phyloP scores from a whole-genome alignment of 148 eudicot species.

The Nepenthes gracilis region DNA sequence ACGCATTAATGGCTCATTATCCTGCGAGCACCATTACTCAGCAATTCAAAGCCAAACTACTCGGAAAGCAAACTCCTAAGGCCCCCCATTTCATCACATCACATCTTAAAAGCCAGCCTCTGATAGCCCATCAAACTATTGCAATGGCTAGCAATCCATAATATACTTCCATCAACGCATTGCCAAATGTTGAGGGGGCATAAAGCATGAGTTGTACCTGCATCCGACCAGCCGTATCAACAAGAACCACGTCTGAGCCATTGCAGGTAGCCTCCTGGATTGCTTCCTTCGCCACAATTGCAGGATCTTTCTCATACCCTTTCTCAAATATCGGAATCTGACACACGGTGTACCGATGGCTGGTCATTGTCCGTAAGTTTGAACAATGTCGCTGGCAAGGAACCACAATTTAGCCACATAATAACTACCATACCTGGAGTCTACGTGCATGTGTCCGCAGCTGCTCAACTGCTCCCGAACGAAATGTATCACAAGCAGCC shows the following conservation, averaged over 20 bases:
- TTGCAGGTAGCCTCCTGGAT: constrained; percentile 79
- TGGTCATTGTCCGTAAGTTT: too few relatives aligned
- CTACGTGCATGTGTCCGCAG: constrained; percentile 95
- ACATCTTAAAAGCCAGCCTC: neutral
- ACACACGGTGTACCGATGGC: neutral
- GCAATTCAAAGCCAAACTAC: neutral
- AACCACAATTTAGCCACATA: too few relatives aligned
- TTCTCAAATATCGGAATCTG: constrained; percentile 97
- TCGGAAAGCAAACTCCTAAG: neutral
- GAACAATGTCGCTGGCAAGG: too few relatives aligned
- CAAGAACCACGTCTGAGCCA: constrained; percentile 98
- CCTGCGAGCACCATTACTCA: constrained; percentile 27
- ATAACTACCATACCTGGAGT: constrained; percentile 52
- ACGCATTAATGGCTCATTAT: constrained; percentile 96
- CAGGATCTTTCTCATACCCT: constrained; percentile 99
- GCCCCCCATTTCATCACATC: neutral
- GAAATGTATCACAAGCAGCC: constrained; percentile 99
- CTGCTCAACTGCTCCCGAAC: constrained; percentile 99
- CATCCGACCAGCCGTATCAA: constrained; percentile 99
- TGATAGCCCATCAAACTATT: neutral
- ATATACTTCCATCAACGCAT: neutral
- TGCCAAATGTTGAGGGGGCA: too few relatives aligned
- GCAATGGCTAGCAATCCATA: neutral
- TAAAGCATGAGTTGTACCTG: constrained; percentile 36
- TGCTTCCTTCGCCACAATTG: constrained; percentile 95